These are phyloP conservation scores for Centrapalus pauciflorus DNA, from an alignment of 129 eudicot genomes.

Conservation along the genomic window DNA sequence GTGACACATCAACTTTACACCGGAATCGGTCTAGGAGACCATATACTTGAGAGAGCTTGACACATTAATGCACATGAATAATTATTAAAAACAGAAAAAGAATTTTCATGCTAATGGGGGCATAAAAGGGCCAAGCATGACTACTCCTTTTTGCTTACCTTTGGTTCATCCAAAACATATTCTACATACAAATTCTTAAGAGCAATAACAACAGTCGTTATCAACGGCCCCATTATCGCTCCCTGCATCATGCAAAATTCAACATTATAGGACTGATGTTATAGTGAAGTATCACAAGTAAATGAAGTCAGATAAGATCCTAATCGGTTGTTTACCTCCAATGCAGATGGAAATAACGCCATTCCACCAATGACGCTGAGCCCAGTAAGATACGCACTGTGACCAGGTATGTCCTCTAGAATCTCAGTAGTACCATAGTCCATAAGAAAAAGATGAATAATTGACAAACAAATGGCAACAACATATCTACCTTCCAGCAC, in stretches of 20 bases:
- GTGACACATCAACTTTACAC: constrained; percentile 19
- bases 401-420: constrained; percentile 77
- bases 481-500: constrained; percentile 75
- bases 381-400: constrained; percentile 82
- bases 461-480: constrained; percentile 50
- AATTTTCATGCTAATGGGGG: background rate
- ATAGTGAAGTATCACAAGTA: background rate
- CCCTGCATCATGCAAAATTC: constrained; percentile 56
- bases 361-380: constrained; percentile 97
- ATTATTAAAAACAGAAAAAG: constrained; percentile 2
- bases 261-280: background rate
- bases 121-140: background rate
- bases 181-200: constrained; percentile 85
- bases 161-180: constrained; percentile 67
- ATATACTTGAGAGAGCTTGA: background rate
- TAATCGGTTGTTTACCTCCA: constrained; percentile 61
- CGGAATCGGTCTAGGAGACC: background rate
- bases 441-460: constrained; percentile 73
- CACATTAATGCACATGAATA: background rate
- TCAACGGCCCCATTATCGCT: constrained; percentile 97
- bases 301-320: background rate
- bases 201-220: constrained; percentile 90
- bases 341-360: constrained; percentile 82
- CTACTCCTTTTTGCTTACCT: constrained; percentile 44
- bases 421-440: constrained; percentile 80